Evolutionary conservation across 208 protist genomes (phyloP).

Genomic region (Herpetomonas samuelpessoai): DNA sequence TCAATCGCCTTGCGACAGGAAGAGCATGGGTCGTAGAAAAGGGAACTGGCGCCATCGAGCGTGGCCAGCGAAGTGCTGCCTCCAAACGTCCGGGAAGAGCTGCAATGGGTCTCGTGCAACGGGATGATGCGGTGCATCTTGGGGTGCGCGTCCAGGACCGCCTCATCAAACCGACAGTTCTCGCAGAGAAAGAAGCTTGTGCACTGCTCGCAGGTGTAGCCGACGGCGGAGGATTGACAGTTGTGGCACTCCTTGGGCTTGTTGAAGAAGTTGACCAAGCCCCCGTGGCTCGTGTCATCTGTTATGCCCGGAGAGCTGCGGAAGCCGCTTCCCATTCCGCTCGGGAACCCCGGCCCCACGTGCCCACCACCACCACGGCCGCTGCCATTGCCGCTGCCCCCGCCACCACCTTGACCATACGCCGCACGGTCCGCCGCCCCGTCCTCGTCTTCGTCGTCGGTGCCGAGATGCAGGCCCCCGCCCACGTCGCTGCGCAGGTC

Average conservation of each 20-base stretch:
- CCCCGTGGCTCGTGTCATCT: constrained; percentile 1
- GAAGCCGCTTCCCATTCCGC: not conserved
- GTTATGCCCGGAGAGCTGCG: not conserved
- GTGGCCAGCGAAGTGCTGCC: constrained; percentile 26
- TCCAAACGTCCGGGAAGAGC: constrained; percentile 44
- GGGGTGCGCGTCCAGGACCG: constrained; percentile 26
- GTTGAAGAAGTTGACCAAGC: constrained; percentile 39
- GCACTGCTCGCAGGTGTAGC: constrained; percentile 53
- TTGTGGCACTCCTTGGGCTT: constrained; percentile 40
- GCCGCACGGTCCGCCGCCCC: too few relatives aligned
- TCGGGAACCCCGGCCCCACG: too few relatives aligned
- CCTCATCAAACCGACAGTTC: constrained; percentile 38
- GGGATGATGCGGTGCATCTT: constrained; percentile 40
- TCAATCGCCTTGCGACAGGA: constrained; percentile 51
- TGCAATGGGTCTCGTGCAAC: constrained; percentile 46
- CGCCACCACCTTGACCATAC: too few relatives aligned
- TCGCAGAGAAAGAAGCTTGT: constrained; percentile 55
- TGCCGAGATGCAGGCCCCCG: not conserved
- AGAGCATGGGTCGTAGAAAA: constrained; percentile 79
- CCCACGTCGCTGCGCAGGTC: not conserved
- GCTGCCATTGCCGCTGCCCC: constrained; percentile 1
- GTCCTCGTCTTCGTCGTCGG: not conserved
- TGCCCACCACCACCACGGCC: constrained; percentile 1
- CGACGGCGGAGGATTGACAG: constrained; percentile 38
- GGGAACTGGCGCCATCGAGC: constrained; percentile 38